phyloP scores from a whole-genome alignment of 805 yeast species.

The Suhomyces sp. region DNA sequence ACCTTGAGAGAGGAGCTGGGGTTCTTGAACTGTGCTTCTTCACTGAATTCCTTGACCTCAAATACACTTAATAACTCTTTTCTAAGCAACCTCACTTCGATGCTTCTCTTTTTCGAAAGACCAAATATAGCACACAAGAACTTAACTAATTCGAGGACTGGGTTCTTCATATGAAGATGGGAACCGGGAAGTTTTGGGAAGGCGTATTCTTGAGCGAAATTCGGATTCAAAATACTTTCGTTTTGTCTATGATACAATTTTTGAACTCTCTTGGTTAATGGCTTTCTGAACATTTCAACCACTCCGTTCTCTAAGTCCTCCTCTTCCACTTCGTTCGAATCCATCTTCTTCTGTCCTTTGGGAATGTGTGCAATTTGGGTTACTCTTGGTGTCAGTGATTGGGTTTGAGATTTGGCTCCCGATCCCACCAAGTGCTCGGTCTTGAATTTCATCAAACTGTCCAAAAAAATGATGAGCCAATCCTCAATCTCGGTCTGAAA shows the following conservation, averaged over 20 bases:
- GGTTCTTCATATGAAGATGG: slow-evolving; percentile 55
- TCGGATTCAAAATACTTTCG: slow-evolving; percentile 67
- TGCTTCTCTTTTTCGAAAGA: slow-evolving; percentile 57
- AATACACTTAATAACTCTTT: slow-evolving; percentile 69
- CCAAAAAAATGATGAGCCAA: slow-evolving; percentile 78
- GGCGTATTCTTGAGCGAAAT: slow-evolving; percentile 59
- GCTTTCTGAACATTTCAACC: slow-evolving; percentile 55
- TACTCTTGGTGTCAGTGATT: slow-evolving; percentile 52
- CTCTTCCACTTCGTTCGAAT: slow-evolving; percentile 33
- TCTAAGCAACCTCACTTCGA: slow-evolving; percentile 74
- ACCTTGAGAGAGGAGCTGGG: slow-evolving; percentile 71
- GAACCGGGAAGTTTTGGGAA: slow-evolving; percentile 82
- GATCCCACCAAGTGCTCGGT: slow-evolving; percentile 36
- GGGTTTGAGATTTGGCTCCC: slow-evolving; percentile 14
- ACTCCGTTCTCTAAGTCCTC: slow-evolving; percentile 43
- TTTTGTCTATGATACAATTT: slow-evolving; percentile 66
- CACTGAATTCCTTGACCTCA: slow-evolving; percentile 82
- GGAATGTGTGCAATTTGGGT: slow-evolving; percentile 64
- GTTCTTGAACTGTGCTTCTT: slow-evolving; percentile 65
- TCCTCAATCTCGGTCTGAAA: slow-evolving; percentile 82
- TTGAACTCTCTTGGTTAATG: slow-evolving; percentile 63
- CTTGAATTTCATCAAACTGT: slow-evolving; percentile 60
- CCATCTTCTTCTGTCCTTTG: slow-evolving; percentile 40
- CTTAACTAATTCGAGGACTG: slow-evolving; percentile 78
- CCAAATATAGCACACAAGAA: slow-evolving; percentile 67